phyloP scores from a whole-genome alignment of 495 filamentous ascomycete genomes.

The Tuber indicum region DNA sequence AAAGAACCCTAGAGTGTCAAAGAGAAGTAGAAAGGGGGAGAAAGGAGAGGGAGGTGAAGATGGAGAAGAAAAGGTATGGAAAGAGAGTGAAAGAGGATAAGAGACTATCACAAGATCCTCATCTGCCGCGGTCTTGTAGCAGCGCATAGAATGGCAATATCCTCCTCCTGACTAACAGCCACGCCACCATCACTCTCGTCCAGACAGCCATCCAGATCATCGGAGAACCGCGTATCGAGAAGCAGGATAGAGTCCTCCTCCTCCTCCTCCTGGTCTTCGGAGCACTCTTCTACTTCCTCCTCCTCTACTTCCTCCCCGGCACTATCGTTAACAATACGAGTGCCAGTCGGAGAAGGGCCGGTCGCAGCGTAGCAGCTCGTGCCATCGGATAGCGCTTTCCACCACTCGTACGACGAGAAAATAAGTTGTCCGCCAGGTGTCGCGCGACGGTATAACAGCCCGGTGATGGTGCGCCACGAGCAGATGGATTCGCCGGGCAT shows the following conservation, averaged over 20 bases:
- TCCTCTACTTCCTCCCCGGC: neutral
- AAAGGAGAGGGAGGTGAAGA: neutral
- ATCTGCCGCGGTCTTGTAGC: constrained; percentile 32
- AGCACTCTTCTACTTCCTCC: constrained; percentile 20
- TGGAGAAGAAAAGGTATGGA: neutral
- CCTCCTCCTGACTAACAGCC: constrained; percentile 20
- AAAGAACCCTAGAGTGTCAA: neutral
- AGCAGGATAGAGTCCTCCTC: neutral
- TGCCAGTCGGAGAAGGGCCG: constrained; percentile 29
- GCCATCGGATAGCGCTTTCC: constrained; percentile 27
- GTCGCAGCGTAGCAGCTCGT: constrained; percentile 24
- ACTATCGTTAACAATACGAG: constrained; percentile 33
- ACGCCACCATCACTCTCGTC: constrained; percentile 23
- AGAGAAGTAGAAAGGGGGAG: neutral
- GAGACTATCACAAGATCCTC: constrained; percentile 30
- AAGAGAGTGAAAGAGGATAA: neutral
- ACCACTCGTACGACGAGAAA: constrained; percentile 15
- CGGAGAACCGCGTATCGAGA: constrained; percentile 28
- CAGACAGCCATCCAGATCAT: constrained; percentile 29
- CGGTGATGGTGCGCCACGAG: constrained; percentile 25
- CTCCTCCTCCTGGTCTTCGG: constrained; percentile 29
- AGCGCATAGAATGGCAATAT: constrained; percentile 23
- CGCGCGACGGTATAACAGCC: constrained; percentile 21
- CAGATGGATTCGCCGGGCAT: constrained; percentile 21
- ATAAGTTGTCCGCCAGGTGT: constrained; percentile 13